Conservation (phyloP, 1,284 basidiomycete genomes). For the Trichosporon inkin region DNA sequence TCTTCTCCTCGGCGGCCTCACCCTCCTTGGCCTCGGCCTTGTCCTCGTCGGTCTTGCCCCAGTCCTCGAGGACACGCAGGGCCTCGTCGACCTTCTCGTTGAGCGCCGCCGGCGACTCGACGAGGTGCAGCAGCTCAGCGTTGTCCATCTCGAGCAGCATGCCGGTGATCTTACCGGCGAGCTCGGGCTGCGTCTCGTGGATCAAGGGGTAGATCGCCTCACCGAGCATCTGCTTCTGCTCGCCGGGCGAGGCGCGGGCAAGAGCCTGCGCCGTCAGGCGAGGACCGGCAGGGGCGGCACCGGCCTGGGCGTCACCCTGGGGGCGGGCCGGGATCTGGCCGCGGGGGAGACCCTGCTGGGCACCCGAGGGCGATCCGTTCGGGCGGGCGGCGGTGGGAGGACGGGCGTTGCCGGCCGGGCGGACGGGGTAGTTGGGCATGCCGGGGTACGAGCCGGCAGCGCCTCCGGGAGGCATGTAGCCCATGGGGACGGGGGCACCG, state of each 20-base stretch:
- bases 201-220: conserved; percentile 90
- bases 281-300: conserved; percentile 32
- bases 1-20: conserved; percentile 27
- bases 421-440: conserved; percentile 43
- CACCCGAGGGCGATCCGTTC: conserved; percentile 49
- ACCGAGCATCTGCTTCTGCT: conserved; percentile 96
- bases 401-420: conserved; percentile 36
- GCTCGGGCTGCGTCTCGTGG: conserved; percentile 68
- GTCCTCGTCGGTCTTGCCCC: conserved; percentile 39
- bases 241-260: conserved; percentile 69
- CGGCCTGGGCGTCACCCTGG: conserved; percentile 52
- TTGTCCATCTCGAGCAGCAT: conserved; percentile 99
- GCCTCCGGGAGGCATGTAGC: conserved; percentile 53
- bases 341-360: conserved; percentile 49
- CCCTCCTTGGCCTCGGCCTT: conserved; percentile 16
- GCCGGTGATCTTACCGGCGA: conserved; percentile 95
- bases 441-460: conserved; percentile 58
- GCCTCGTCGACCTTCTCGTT: conserved; percentile 85
- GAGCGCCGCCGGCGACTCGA: conserved; percentile 76
- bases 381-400: conserved; percentile 52
- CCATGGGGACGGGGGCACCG: conserved; percentile 40
- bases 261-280: conserved; percentile 57
- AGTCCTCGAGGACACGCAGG: conserved; percentile 50
- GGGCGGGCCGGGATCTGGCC: conserved; percentile 46
- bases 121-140: conserved; percentile 75